Evolutionary conservation across 257 asterid species (phyloP).

Genomic region (Nyctanthes arbortristis): DNA sequence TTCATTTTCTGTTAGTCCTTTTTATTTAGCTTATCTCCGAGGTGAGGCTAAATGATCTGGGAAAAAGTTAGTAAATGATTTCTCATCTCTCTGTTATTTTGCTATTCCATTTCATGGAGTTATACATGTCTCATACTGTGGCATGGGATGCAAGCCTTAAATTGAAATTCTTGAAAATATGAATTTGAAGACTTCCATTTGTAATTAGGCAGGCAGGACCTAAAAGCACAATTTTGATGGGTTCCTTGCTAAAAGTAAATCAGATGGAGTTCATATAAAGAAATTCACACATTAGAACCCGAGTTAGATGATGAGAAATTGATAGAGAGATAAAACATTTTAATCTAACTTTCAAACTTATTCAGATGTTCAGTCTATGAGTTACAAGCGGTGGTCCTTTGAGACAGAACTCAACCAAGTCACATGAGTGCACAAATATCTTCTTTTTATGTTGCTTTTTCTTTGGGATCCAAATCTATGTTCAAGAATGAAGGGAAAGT

Average conservation of each 20-base stretch:
- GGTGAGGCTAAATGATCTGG: too few species aligned
- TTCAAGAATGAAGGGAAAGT: background rate
- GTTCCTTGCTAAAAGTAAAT: background rate
- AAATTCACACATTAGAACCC: background rate
- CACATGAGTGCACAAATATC: background rate
- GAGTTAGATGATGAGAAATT: background rate
- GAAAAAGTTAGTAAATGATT: background rate
- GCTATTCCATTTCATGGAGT: too few species aligned
- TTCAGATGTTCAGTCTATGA: background rate
- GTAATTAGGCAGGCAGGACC: background rate
- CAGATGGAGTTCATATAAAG: background rate
- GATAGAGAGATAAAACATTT: background rate
- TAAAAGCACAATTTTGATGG: background rate
- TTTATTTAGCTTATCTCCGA: too few species aligned
- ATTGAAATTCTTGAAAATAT: background rate
- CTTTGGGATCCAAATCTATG: background rate
- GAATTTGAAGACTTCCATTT: background rate
- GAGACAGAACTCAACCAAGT: background rate
- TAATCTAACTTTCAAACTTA: background rate
- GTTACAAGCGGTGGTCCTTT: background rate
- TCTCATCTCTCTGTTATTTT: background rate
- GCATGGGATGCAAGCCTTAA: background rate
- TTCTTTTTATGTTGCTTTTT: too few species aligned
- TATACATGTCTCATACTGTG: too few species aligned
- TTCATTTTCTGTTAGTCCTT: background rate